Percentiles rank a stretch among this genome's conserved stretches.
Evolutionary conservation across 306 rosid species (phyloP).

Genomic region (Trifolium pratense): DNA sequence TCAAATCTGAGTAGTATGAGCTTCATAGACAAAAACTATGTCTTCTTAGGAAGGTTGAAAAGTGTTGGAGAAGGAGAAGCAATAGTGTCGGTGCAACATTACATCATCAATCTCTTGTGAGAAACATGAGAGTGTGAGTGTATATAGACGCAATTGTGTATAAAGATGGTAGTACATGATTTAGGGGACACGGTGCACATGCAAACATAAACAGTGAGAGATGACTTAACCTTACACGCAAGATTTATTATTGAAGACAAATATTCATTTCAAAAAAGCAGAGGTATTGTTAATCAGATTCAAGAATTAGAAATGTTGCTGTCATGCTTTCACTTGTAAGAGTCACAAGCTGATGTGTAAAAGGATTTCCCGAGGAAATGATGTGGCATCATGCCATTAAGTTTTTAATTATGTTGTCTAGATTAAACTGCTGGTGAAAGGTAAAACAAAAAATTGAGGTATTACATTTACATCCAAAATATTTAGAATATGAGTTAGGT

Average conservation of each 20-base stretch:
- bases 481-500: too few relatives aligned
- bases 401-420: too few relatives aligned
- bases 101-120: background rate
- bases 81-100: constrained; percentile 8
- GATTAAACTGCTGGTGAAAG: too few relatives aligned
- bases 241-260: background rate
- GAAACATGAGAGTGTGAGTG: background rate
- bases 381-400: background rate
- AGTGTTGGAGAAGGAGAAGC: background rate
- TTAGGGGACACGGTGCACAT: constrained; percentile 14
- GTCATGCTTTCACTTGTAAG: constrained; percentile 18
- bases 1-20: background rate
- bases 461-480: too few relatives aligned
- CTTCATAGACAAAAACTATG: background rate
- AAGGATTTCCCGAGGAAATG: constrained; percentile 20
- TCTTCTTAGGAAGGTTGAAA: background rate
- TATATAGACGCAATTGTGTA: background rate
- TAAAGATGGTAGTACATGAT: constrained; percentile 14
- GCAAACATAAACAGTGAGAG: constrained; percentile 29
- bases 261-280: background rate
- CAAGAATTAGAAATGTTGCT: background rate
- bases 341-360: constrained; percentile 25
- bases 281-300: background rate
- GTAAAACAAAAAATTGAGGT: too few relatives aligned
- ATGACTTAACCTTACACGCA: background rate